A percentile compares a stretch with the other conserved stretches of the same genome.
Evolutionary conservation across 805 yeast species (phyloP).

Genomic region (Candida arabinofermentans): DNA sequence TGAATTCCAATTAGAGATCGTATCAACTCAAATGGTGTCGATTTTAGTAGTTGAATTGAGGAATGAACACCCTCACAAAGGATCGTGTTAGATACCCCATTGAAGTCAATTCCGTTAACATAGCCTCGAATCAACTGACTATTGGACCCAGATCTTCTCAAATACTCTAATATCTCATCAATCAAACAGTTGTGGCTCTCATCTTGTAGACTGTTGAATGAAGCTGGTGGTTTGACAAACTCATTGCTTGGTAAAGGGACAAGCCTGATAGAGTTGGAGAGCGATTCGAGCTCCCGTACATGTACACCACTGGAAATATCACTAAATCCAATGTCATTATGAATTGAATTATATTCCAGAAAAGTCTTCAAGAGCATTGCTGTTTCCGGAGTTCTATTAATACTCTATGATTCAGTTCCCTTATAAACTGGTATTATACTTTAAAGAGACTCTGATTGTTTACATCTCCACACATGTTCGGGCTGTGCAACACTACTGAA

Average conservation of each 20-base stretch:
- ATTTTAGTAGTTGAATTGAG: conserved; percentile 38
- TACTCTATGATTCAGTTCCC: too few species aligned
- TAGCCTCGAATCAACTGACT: conserved; percentile 45
- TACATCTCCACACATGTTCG: too few species aligned
- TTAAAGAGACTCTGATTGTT: too few species aligned
- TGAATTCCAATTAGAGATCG: conserved; percentile 37
- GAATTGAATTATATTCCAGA: conserved; percentile 1
- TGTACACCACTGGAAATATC: conserved; percentile 2
- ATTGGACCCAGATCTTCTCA: conserved; percentile 26
- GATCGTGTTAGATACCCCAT: conserved; percentile 24
- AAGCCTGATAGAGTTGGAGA: conserved; percentile 1
- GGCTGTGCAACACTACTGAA: too few species aligned
- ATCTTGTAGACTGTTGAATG: neutral
- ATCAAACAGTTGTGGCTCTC: conserved; percentile 33
- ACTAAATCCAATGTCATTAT: neutral
- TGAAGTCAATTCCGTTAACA: conserved; percentile 26
- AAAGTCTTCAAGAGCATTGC: conserved; percentile 14
- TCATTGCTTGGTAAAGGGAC: neutral
- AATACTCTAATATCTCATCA: conserved; percentile 35
- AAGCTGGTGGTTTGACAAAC: neutral
- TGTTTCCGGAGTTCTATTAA: too few species aligned
- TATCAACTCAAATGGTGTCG: conserved; percentile 40
- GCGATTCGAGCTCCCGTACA: neutral
- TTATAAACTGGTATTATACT: too few species aligned
- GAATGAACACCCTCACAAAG: conserved; percentile 35